Evolutionary conservation across 2,329 filamentous ascomycete species (phyloP).

Genomic region (Neonectria sp.): DNA sequence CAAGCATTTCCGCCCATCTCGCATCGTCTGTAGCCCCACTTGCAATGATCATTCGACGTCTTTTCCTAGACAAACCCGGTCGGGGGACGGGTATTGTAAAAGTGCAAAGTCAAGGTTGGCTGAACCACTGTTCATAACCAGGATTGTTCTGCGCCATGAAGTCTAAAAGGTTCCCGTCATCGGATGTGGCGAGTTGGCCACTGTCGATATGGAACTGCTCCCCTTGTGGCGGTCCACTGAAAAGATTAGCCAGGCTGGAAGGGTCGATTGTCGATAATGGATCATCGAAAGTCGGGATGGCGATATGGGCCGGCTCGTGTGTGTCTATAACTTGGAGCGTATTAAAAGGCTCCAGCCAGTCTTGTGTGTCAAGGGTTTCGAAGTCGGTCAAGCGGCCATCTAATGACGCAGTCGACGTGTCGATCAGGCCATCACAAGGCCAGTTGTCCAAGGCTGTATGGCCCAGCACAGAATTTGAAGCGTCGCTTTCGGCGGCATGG

Average conservation of each 20-base stretch:
- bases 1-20: too few relatives aligned
- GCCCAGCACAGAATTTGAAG: background rate
- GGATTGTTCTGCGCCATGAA: background rate
- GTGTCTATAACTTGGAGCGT: background rate
- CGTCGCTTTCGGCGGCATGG: background rate
- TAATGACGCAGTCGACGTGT: background rate
- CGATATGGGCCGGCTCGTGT: background rate
- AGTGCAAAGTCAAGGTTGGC: background rate
- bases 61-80: too few relatives aligned
- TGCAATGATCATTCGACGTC: too few relatives aligned
- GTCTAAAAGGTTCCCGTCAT: conserved; percentile 1
- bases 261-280: background rate
- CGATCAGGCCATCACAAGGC: background rate
- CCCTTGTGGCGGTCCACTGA: background rate
- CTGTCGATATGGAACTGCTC: background rate
- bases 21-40: too few relatives aligned
- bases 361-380: background rate
- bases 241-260: background rate
- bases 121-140: background rate
- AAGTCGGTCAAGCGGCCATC: background rate
- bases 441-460: background rate
- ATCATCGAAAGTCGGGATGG: background rate
- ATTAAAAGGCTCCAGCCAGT: background rate
- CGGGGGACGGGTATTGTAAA: background rate
- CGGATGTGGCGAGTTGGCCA: background rate